These are phyloP conservation scores for Trichoderma sp. DNA, from an alignment of 2,329 filamentous ascomycete species.

Conservation along the genomic window DNA sequence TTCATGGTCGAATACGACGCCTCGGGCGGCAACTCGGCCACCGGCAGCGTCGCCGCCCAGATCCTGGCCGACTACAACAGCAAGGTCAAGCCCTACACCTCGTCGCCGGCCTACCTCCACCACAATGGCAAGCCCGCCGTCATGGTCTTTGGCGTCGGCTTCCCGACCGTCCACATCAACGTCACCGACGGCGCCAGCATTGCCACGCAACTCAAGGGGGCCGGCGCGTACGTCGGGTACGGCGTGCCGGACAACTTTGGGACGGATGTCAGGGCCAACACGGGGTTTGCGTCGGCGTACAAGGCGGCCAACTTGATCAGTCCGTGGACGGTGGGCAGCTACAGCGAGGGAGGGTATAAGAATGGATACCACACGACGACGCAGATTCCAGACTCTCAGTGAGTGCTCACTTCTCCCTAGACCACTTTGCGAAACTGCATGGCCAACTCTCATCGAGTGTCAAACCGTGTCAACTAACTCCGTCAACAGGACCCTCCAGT, in stretches of 20 bases:
- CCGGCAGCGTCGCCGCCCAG: conserved; percentile 3
- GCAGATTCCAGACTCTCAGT: conserved; percentile 23
- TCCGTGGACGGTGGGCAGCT: conserved; percentile 24
- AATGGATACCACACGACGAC: conserved; percentile 23
- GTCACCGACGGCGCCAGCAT: conserved; percentile 18
- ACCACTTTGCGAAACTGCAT: neutral
- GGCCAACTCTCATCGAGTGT: too few relatives aligned
- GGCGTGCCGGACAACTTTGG: conserved; percentile 6
- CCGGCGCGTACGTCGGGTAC: conserved; percentile 9
- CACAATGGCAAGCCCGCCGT: conserved; percentile 22
- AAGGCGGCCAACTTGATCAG: conserved; percentile 24
- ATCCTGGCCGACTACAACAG: conserved; percentile 26
- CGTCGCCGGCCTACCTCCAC: conserved; percentile 21
- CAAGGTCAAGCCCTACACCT: conserved; percentile 17
- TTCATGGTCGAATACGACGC: conserved; percentile 27
- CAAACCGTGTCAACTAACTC: neutral
- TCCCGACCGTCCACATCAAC: conserved; percentile 8
- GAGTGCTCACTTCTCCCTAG: neutral
- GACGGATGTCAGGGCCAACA: conserved; percentile 11
- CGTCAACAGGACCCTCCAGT: neutral
- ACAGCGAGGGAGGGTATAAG: conserved; percentile 11
- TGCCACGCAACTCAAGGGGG: conserved; percentile 14
- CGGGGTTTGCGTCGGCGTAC: conserved; percentile 18
- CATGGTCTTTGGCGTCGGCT: conserved; percentile 24
- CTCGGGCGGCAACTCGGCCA: conserved; percentile 18